phyloP scores from a whole-genome alignment of 2,329 filamentous ascomycete species.

The Ascochyta viciae-villosae region DNA sequence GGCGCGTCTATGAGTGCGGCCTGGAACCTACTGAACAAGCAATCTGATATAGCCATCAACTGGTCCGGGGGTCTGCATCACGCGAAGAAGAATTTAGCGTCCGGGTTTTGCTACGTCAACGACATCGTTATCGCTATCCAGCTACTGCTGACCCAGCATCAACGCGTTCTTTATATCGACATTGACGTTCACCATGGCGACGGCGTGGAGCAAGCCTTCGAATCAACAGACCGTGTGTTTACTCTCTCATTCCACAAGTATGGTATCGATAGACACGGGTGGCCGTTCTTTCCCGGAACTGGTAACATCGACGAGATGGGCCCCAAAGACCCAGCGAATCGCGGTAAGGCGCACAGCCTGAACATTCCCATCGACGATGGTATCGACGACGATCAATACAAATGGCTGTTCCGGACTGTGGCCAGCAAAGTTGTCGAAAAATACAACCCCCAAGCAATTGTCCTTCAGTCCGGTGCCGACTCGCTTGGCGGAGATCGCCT shows the following conservation, averaged over 20 bases:
- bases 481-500: slow-evolving; percentile 91
- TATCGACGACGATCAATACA: slow-evolving; percentile 90
- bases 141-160: slow-evolving; percentile 80
- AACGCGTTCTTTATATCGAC: slow-evolving; percentile 91
- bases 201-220: slow-evolving; percentile 89
- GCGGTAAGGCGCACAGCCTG: slow-evolving; percentile 85
- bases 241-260: slow-evolving; percentile 98
- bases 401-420: slow-evolving; percentile 81
- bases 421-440: slow-evolving; percentile 79
- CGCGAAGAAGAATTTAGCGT: slow-evolving; percentile 91
- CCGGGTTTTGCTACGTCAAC: slow-evolving; percentile 98
- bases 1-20: slow-evolving; percentile 91
- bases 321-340: slow-evolving; percentile 80
- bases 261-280: slow-evolving; percentile 66
- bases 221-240: slow-evolving; percentile 87
- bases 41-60: slow-evolving; percentile 95
- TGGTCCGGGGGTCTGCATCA: slow-evolving; percentile 98
- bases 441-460: slow-evolving; percentile 90
- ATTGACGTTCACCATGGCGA: slow-evolving; percentile 94
- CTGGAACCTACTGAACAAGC: slow-evolving; percentile 81
- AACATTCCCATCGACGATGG: slow-evolving; percentile 92
- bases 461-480: slow-evolving; percentile 94
- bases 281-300: slow-evolving; percentile 85
- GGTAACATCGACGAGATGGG: slow-evolving; percentile 87
- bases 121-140: slow-evolving; percentile 95